Base-by-base conservation (phyloP, 2,329 filamentous ascomycete species). In the Aureobasidium namibiae region DNA sequence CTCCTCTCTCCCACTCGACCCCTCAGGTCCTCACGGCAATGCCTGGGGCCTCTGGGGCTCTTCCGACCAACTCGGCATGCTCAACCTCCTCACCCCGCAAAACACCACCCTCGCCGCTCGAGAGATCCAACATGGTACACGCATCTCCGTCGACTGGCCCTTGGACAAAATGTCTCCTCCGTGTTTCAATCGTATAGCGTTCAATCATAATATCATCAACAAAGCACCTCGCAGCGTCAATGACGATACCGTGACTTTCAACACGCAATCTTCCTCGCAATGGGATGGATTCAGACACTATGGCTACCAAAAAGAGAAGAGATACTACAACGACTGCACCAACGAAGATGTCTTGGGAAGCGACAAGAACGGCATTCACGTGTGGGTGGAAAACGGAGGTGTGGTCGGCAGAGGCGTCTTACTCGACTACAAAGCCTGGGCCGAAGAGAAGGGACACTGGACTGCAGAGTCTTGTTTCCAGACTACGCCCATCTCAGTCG, bases 321-420 rank as follows among this genome's bases (percentile, higher is more conserved):
- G 49, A 26, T 56, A 44, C 13, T 60, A 56, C 24, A 56, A 56
- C 16, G 33, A 42, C 44, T 34, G 54, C 11, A 60, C 42, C 16
- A 42, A 46, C 13, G 50, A 60, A 5, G 59, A 60, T 60, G 73
- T 78, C 18, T 16, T 54, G 18, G 49, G 29, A 4, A 52, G 65
- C 11, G 72, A 73, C 0, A 69, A 71, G 3, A 61, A 67, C 4
- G 70, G 72, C 3, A 76, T 75, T 62, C 68, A 74, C 61, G 72
- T 75, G 0, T 82, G 78, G 77, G 69, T 77, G 3, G 75, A 80
- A 60, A 66, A 76, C 45, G 82, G 81, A 16, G 82, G 81, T 16
- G 82, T 84, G 53, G 80, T 82, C 1, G 81, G 80, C 4, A 71
- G 81, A 0, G 82, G 80, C 3, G 72, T 84, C 3, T 67, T 84